Conservation (phyloP, 2,329 filamentous ascomycete species). For the Lachnellula hyalina region DNA sequence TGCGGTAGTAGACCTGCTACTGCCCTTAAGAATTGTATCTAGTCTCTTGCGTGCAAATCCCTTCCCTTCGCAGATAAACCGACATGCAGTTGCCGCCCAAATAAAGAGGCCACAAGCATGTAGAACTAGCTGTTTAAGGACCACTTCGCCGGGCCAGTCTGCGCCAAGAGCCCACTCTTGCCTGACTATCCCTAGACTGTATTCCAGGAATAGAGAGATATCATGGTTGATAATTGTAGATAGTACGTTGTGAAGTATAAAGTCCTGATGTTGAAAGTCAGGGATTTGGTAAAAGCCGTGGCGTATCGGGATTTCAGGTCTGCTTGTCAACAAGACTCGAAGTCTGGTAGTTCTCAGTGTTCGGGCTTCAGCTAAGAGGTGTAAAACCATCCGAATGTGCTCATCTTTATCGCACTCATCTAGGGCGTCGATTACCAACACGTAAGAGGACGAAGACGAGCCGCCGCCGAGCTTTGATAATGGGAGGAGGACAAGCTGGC, state of each 20-base stretch:
- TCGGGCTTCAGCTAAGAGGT: constrained; percentile 8
- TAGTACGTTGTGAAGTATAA: constrained; percentile 18
- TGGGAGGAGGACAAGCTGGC: constrained; percentile 39
- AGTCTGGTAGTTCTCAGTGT: constrained; percentile 12
- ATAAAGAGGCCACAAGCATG: constrained; percentile 24
- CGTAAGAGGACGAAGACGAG: neutral
- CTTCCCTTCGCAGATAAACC: constrained; percentile 10
- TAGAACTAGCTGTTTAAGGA: constrained; percentile 14
- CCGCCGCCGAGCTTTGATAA: constrained; percentile 24
- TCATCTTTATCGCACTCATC: constrained; percentile 27
- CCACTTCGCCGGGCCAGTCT: constrained; percentile 8
- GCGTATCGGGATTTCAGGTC: constrained; percentile 25
- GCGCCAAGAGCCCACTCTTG: constrained; percentile 7
- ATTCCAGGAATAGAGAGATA: constrained; percentile 9
- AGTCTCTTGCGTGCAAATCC: constrained; percentile 4
- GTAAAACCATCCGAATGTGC: constrained; percentile 8
- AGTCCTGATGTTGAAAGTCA: constrained; percentile 13
- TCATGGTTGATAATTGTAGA: constrained; percentile 22
- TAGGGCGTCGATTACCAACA: constrained; percentile 30
- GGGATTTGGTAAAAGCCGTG: constrained; percentile 15
- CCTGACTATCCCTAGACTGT: constrained; percentile 3
- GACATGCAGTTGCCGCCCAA: constrained; percentile 16
- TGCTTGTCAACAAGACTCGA: constrained; percentile 27
- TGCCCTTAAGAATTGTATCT: constrained; percentile 4
- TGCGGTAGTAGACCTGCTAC: neutral